A percentile compares a stretch with the other conserved stretches of the same genome.
These are phyloP conservation scores for Cryptosporidium meleagridis DNA, from an alignment of 169 alveolate species.

Conservation along the genomic window DNA sequence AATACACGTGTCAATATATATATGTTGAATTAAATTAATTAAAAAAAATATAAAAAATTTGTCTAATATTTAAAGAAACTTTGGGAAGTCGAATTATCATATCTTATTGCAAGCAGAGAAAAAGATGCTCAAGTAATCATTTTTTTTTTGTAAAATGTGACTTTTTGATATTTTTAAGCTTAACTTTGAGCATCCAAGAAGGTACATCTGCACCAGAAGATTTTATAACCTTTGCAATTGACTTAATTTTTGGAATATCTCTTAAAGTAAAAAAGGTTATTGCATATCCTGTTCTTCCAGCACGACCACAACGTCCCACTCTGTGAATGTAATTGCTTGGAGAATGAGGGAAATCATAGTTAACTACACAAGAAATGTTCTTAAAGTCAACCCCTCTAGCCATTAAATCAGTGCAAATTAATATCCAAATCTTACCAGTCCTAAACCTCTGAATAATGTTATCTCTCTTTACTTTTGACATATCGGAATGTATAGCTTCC, in stretches of 20 bases:
- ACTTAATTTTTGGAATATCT: slow-evolving; percentile 83
- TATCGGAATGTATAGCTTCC: slow-evolving; percentile 76
- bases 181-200: slow-evolving; percentile 84
- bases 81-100: neutral
- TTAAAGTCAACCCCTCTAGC: slow-evolving; percentile 98
- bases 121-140: neutral
- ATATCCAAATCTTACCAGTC: slow-evolving; percentile 88
- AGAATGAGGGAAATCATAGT: slow-evolving; percentile 95
- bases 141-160: slow-evolving; percentile 8
- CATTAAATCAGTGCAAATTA: slow-evolving; percentile 95
- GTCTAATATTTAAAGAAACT: neutral
- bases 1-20: neutral
- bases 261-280: slow-evolving; percentile 89
- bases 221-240: slow-evolving; percentile 84
- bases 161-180: slow-evolving; percentile 43
- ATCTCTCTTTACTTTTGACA: slow-evolving; percentile 77
- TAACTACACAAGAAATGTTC: slow-evolving; percentile 94
- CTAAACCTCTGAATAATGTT: slow-evolving; percentile 77
- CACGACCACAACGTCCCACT: slow-evolving; percentile 99
- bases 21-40: neutral
- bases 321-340: slow-evolving; percentile 95
- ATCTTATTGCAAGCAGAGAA: neutral
- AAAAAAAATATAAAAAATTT: neutral
- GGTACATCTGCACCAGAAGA: slow-evolving; percentile 87
- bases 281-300: slow-evolving; percentile 91